Base-by-base conservation (phyloP, 495 filamentous ascomycete genomes). In the Daldinia concentrica region DNA sequence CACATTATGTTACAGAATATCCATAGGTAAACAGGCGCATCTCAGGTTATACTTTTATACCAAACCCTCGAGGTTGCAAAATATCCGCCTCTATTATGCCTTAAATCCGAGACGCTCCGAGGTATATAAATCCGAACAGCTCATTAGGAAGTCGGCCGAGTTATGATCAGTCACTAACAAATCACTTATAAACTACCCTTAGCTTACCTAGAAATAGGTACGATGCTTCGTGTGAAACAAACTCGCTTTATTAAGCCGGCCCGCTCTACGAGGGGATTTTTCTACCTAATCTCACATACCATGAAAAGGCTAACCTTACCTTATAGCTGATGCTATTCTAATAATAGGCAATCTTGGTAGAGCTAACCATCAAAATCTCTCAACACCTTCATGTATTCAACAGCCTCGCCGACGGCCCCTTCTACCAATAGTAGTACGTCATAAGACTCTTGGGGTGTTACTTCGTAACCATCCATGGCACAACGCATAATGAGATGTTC, bases 71-170 rank as follows among this genome's bases (percentile, higher is more conserved):
- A 36, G 34, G 12, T 14, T 36, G 2, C 9, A 34, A 36, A 36
- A 12, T 6, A 51, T 17, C 19, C 32, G 43, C 6, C 9, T 26
- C 37, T 41, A 17, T 41, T 36, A 0, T 3, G 8, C 5, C 30
- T 65, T 71, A 71, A 57, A 71, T 66, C 68, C 68, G 68, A 64
- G 45, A 0, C 14, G 6, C 30, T 64, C 67, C 55, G 67, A 69
- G 43, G 5, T 64, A 64, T 50, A 64, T 55, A 64, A 56, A 64
- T 55, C 67, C 67, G 67, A 56, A 4, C 17, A 6, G 5, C n/a
- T 14, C 30, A 56, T 11, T 11, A 56, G 0, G n/a, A 19, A 32
- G 30, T 56, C 9, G 30, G 39, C 39, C 39, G 39, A 17, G n/a
- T 7, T 41, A 36, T 11, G 11, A 4, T 36, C 34, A 36, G 11